Conservation (phyloP, 257 asterid genomes). For the Penstemon barbatus region DNA sequence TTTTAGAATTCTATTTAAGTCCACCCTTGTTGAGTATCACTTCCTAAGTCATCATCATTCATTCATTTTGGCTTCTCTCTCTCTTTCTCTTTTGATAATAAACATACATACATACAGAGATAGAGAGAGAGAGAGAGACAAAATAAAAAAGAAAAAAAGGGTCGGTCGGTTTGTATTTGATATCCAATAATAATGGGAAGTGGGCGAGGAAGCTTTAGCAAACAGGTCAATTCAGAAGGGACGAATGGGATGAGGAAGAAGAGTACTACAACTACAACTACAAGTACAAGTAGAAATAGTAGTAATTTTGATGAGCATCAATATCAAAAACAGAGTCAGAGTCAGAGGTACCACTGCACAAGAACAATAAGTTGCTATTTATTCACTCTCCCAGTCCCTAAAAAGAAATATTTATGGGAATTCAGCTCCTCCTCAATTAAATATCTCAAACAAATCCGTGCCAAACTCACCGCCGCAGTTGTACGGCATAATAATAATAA, state of each 20-base stretch:
- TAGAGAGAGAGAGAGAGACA: too few relatives aligned
- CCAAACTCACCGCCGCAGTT: conserved; percentile 25
- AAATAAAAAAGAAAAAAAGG: too few relatives aligned
- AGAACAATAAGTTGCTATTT: conserved; percentile 35
- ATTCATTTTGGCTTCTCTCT: too few relatives aligned
- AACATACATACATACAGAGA: not conserved
- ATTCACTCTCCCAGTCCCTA: conserved; percentile 28
- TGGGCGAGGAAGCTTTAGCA: conserved; percentile 4
- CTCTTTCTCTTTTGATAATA: not conserved
- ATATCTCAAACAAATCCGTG: conserved; percentile 37
- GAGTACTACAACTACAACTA: too few relatives aligned
- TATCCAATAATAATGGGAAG: conserved; percentile 26
- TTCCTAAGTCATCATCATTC: too few relatives aligned
- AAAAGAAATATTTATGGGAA: conserved; percentile 19
- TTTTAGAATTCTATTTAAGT: too few relatives aligned
- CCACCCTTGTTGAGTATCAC: too few relatives aligned
- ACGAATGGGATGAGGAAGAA: too few relatives aligned
- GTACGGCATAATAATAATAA: conserved; percentile 3
- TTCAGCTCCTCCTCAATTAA: conserved; percentile 35
- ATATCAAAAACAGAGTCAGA: too few relatives aligned
- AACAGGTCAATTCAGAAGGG: conserved; percentile 20
- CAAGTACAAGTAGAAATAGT: too few relatives aligned
- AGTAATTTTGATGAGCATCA: not conserved
- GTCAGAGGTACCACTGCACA: not conserved
- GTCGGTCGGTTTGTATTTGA: too few relatives aligned